Base-by-base conservation (phyloP, 208 protist genomes). In the Leptomonas seymouri region DNA sequence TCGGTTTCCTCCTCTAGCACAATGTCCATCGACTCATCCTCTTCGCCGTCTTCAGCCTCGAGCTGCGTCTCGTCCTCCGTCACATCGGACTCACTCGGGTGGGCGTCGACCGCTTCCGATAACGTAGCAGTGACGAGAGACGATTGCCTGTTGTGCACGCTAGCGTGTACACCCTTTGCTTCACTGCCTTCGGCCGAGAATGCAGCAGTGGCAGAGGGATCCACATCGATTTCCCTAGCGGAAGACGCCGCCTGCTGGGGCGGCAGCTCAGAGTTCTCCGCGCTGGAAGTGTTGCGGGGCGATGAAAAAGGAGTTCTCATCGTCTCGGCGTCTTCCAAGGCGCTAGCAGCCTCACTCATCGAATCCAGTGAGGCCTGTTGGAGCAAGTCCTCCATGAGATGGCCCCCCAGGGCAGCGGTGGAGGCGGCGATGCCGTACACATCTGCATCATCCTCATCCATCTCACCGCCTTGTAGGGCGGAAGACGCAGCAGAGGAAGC, bases 1-100 rank as follows among this genome's bases (percentile, higher is more conserved):
- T 73, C 61, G 54, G 73, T 56, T 54, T 78, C 67, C 51, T 78
- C 66, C 27, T 78, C 66, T 7, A 71, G 39, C 55, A 76, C 57
- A 1, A 55, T 58, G 27, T 76, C 71, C 44, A 76, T 51, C 0
- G 71, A 70, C 21, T 42, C 71, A 3, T 67, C 71, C 3, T 76
- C 67, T 3, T 64, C 57, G 12, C 65, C 49, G 21, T 46, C 34
- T 9, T 49, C 36, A 0, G 31, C 36, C 8, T 27, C 39, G 5
- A n/a, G 21, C 15, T 65, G 21, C 8, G 4, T 31, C 6, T 41
- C 21, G 20, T 23, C 49, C 49, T 54, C 21, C 49, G 9, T 23
- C 5, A 4, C 49, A 18, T 39, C 34, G 7, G 34, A 12, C 34
- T 9, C 34, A 39, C 34, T 39, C 9, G 34, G 34, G 34, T 9